These are phyloP conservation scores for Coelastrella sp. DNA, from an alignment of 139 green algal genomes.

Conservation along the genomic window DNA sequence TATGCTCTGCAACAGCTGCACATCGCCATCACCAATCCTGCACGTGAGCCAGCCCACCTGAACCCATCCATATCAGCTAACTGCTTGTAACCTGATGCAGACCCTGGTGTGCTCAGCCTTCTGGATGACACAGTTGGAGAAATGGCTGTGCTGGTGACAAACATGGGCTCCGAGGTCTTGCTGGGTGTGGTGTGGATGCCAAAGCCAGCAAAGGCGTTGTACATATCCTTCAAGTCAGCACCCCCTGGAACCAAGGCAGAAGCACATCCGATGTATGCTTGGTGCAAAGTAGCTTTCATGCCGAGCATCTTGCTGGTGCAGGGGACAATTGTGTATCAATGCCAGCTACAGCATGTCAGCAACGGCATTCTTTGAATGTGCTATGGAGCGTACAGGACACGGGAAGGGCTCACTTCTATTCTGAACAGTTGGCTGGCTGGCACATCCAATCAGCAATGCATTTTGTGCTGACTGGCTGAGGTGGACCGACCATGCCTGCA, in stretches of 20 bases:
- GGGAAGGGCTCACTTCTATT: too few species aligned
- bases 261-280: background rate
- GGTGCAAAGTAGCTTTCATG: background rate
- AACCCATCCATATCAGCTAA: conserved; percentile 25
- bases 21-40: background rate
- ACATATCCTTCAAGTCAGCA: conserved; percentile 53
- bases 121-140: background rate
- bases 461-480: too few species aligned
- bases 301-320: background rate
- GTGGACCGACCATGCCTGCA: too few species aligned
- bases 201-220: conserved; percentile 54
- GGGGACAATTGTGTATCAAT: background rate
- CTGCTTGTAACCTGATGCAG: background rate
- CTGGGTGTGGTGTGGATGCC: conserved; percentile 36
- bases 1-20: background rate
- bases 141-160: background rate
- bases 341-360: background rate
- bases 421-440: too few species aligned
- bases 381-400: too few species aligned
- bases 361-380: background rate
- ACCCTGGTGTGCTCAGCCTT: background rate
- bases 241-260: background rate
- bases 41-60: background rate
- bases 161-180: background rate
- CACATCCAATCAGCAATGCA: too few species aligned